These are phyloP conservation scores for Graphilbum sp. DNA, from an alignment of 2,329 filamentous ascomycete genomes.

Conservation along the genomic window DNA sequence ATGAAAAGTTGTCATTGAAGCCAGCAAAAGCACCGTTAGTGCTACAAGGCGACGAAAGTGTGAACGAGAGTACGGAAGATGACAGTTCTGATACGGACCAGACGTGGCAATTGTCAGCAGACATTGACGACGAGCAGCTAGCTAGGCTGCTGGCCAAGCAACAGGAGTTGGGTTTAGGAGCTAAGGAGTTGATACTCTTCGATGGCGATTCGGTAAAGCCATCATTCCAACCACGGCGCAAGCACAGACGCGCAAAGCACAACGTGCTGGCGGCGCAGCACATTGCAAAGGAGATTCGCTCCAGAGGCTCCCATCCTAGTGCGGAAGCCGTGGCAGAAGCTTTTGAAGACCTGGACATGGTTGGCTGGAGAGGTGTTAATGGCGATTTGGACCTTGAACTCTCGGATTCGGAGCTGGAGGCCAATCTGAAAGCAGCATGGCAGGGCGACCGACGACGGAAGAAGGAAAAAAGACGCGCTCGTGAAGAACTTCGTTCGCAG, in stretches of 20 bases:
- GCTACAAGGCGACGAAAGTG: neutral
- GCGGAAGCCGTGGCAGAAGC: slow-evolving; percentile 27
- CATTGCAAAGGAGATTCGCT: neutral
- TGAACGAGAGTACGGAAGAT: slow-evolving; percentile 1
- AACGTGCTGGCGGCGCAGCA: neutral
- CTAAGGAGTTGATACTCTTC: slow-evolving; percentile 41
- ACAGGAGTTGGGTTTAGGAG: slow-evolving; percentile 44
- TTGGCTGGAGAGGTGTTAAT: slow-evolving; percentile 51
- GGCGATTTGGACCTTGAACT: slow-evolving; percentile 30
- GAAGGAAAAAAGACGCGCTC: slow-evolving; percentile 49
- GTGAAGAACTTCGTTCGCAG: slow-evolving; percentile 50
- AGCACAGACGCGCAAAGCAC: neutral
- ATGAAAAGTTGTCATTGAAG: too few relatives aligned
- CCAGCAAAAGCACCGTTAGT: too few relatives aligned
- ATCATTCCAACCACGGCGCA: neutral
- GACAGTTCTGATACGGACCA: neutral
- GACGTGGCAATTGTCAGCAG: neutral
- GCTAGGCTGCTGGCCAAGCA: slow-evolving; percentile 44
- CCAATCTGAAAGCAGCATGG: slow-evolving; percentile 41
- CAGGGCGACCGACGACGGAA: slow-evolving; percentile 56
- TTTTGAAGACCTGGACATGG: slow-evolving; percentile 62
- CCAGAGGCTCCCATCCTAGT: slow-evolving; percentile 18
- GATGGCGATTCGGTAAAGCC: slow-evolving; percentile 19
- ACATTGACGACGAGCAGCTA: slow-evolving; percentile 42
- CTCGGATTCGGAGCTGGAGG: slow-evolving; percentile 51